Evolutionary conservation across 257 asterid genomes (phyloP), one percentile per base, ranked within the genome.

Genomic region (Coffea canephora): DNA sequence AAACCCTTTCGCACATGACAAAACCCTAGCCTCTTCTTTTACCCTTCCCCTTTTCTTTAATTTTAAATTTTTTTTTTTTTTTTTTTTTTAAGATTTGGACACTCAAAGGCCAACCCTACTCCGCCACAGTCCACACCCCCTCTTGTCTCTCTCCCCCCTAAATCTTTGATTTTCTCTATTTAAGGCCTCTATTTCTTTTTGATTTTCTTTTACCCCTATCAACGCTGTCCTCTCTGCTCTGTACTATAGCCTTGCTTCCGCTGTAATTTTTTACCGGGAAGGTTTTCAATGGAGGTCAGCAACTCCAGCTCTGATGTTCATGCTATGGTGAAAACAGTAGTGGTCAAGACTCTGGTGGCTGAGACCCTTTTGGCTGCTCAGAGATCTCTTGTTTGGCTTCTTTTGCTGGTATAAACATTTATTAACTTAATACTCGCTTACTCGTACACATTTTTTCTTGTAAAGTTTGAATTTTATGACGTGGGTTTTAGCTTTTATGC

Each of bases 281-380:
- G 84, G 72, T 77, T 61, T 57, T 72, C 79, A 88, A 93, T 94
- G 97, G 98, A 90, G 90, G 91, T 84, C 83, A 77, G 78, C 62
- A 87, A 78, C 78, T 83, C 82, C 84, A 88, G 90, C 87, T 89
- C 82, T 76, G 91, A 86, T 71, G 73, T 81, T 76, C 91, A 85
- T 69, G 73, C 80, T 85, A 62, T 83, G 82, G 79, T 77, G 77
- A 83, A 85, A 78, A 86, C 83, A 36, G 78, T 83, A 81, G 79
- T 85, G 76, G 76, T 87, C 79, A 89, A 88, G 82, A 84, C 89
- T 65, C 73, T 84, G 71, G 89, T 81, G 55, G 89, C 85, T 75
- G 86, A 85, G 71, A 57, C 93, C 77, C 62, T 91, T 70, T 78
- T 87, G 73, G 89, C 89, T 77, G 91, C 91, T 81, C 94, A 89